Evolutionary conservation across 1,284 basidiomycete genomes (phyloP).

Genomic region (Pholiota adiposa): DNA sequence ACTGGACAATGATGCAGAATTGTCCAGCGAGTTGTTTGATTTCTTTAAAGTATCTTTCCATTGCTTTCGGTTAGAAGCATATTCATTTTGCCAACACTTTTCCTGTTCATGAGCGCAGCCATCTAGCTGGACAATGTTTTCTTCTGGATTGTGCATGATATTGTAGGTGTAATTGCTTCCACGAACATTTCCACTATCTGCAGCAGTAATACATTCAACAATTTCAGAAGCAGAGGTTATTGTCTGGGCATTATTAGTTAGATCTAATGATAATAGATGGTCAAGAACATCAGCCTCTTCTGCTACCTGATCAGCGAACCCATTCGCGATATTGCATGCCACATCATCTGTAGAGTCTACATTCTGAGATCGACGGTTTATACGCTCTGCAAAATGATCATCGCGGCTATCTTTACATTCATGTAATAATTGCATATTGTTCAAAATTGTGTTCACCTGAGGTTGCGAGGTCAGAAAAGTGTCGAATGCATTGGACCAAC

Average conservation of each 20-base stretch:
- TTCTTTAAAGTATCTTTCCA: too few relatives aligned
- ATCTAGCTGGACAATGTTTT: too few relatives aligned
- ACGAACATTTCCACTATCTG: too few relatives aligned
- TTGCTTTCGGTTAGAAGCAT: too few relatives aligned
- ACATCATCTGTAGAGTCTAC: neutral
- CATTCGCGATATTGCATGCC: neutral
- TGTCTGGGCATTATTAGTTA: too few relatives aligned
- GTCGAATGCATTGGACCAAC: conserved; percentile 29
- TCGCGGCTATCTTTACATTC: conserved; percentile 38
- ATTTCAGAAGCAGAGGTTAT: neutral
- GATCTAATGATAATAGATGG: neutral
- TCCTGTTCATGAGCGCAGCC: too few relatives aligned
- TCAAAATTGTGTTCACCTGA: conserved; percentile 22
- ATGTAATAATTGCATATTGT: conserved; percentile 40
- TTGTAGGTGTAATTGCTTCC: too few relatives aligned
- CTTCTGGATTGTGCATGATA: too few relatives aligned
- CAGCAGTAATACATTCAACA: neutral
- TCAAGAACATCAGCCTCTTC: neutral
- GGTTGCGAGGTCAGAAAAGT: too few relatives aligned
- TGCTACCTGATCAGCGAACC: neutral
- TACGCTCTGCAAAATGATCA: conserved; percentile 28
- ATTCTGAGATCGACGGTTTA: neutral
- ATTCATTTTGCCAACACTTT: too few relatives aligned
- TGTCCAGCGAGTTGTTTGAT: too few relatives aligned
- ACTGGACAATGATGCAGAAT: too few relatives aligned